These are phyloP conservation scores for Rasamsonia emersonii DNA, from an alignment of 2,329 filamentous ascomycete genomes.

Conservation along the genomic window DNA sequence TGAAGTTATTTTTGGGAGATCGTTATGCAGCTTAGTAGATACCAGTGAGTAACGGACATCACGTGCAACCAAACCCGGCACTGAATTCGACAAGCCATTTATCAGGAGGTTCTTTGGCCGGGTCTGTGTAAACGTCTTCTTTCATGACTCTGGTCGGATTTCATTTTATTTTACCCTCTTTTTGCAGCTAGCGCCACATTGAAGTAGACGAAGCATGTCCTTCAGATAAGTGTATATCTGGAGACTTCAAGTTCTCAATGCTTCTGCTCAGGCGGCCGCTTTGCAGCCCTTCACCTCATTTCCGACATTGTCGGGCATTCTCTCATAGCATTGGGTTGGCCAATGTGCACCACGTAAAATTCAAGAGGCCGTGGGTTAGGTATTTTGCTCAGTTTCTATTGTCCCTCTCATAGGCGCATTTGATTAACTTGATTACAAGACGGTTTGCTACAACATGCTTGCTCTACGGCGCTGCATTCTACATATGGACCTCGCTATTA, in stretches of 20 bases:
- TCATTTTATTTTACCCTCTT: too few species aligned
- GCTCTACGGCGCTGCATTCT: slow-evolving; percentile 23
- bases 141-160: too few species aligned
- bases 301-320: slow-evolving; percentile 15
- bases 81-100: too few species aligned
- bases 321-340: slow-evolving; percentile 11
- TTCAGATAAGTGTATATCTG: slow-evolving; percentile 5
- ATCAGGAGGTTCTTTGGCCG: too few species aligned
- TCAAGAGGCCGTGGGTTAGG: slow-evolving; percentile 27
- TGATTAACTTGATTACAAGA: slow-evolving; percentile 11
- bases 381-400: slow-evolving; percentile 9
- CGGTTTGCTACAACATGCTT: slow-evolving; percentile 21
- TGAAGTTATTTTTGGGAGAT: too few species aligned
- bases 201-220: slow-evolving; percentile 4
- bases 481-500: slow-evolving; percentile 25
- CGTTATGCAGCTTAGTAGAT: too few species aligned
- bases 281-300: slow-evolving; percentile 16
- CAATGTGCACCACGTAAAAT: slow-evolving; percentile 24
- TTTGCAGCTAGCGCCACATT: too few species aligned
- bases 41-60: too few species aligned
- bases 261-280: slow-evolving; percentile 22
- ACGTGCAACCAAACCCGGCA: too few species aligned
- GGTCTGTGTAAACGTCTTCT: too few species aligned
- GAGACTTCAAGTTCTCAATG: slow-evolving; percentile 21
- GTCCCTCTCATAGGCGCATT: neutral